Evolutionary conservation across 306 rosid species (phyloP), one percentile per base, ranked within the genome.

Genomic region (Fragaria ananassa): DNA sequence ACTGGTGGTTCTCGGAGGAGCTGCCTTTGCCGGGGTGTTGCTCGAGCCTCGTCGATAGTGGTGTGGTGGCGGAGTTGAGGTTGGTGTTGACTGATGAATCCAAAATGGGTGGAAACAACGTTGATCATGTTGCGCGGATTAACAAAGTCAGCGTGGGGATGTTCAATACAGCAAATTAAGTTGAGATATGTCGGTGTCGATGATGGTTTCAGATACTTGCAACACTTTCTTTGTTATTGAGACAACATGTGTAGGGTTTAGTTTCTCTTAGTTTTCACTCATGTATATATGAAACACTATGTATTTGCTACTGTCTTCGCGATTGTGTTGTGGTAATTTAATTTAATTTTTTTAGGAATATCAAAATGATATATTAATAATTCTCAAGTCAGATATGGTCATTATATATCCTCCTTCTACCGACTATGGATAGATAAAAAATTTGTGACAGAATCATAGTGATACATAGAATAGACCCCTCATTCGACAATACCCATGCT

Each of bases 131-230:
- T 69, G 83, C 73, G 71, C 79, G 74, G 47, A 74, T 72, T 11
- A 53, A 66, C 6, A 83, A 76, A 41, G 79, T 85, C 47, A 80
- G 82, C 34, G 78, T 84, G 53, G 97, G 96, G 58, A 88, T 91
- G 58, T 41, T 93, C 87, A 88, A 81, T 42, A 58, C 81, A 42
- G 76, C 77, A 17, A 78, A 23, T 23, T 23, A 23, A 70, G 79
- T 87, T 96, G 93, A 89, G 97, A 76, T 91, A 93, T 63, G 74
- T 88, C 53, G 49, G 79, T 5, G 72, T 86, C 21, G 92, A 87
- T 4, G 90, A 87, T 83, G 96, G 90, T 10, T 86, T 91, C 4
- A 85, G 87, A 51, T 91, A 89, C 67, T 76, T 89, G 70, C 91
- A 89, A 35, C 94, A 86, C 71, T 91, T 91, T 74, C 89, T 88